phyloP scores from a whole-genome alignment of 306 rosid genomes.

The Senna tora region DNA sequence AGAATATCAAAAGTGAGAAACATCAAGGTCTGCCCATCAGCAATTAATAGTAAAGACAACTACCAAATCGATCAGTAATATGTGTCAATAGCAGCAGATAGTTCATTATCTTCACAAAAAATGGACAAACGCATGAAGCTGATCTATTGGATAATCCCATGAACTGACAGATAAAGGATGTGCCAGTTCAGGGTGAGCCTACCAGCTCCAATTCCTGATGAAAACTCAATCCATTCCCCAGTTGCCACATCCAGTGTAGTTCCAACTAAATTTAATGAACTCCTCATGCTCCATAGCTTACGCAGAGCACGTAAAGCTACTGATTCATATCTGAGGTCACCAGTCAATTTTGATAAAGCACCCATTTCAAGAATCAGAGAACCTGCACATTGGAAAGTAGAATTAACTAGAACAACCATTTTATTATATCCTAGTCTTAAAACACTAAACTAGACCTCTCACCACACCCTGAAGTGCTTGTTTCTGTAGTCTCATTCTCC shows the following conservation, averaged over 20 bases:
- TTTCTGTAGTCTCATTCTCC: slow-evolving; percentile 98
- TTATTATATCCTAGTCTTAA: slow-evolving; percentile 44
- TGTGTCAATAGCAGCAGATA: slow-evolving; percentile 8
- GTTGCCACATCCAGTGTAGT: slow-evolving; percentile 84
- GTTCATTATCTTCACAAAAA: slow-evolving; percentile 21
- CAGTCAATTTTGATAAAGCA: slow-evolving; percentile 87
- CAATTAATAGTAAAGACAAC: slow-evolving; percentile 31
- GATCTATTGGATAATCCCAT: slow-evolving; percentile 23
- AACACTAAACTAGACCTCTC: slow-evolving; percentile 66
- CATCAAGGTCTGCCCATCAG: slow-evolving; percentile 33
- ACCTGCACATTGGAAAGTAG: slow-evolving; percentile 59
- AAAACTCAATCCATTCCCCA: slow-evolving; percentile 90
- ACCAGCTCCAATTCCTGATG: slow-evolving; percentile 99
- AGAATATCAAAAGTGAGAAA: slow-evolving; percentile 46
- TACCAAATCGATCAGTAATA: slow-evolving; percentile 22
- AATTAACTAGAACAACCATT: slow-evolving; percentile 38
- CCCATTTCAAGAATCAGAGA: slow-evolving; percentile 99
- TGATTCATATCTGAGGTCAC: slow-evolving; percentile 79
- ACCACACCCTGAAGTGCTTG: slow-evolving; percentile 99
- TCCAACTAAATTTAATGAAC: slow-evolving; percentile 89
- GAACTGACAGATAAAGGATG: slow-evolving; percentile 18
- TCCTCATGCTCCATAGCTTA: slow-evolving; percentile 90
- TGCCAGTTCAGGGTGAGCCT: slow-evolving; percentile 35
- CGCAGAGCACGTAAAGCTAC: slow-evolving; percentile 91
- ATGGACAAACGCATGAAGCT: slow-evolving; percentile 29